A percentile compares a stretch with the other conserved stretches of the same genome.
phyloP scores from a whole-genome alignment of 1,139 yeast genomes.

The Meyerozyma smithsonii region DNA sequence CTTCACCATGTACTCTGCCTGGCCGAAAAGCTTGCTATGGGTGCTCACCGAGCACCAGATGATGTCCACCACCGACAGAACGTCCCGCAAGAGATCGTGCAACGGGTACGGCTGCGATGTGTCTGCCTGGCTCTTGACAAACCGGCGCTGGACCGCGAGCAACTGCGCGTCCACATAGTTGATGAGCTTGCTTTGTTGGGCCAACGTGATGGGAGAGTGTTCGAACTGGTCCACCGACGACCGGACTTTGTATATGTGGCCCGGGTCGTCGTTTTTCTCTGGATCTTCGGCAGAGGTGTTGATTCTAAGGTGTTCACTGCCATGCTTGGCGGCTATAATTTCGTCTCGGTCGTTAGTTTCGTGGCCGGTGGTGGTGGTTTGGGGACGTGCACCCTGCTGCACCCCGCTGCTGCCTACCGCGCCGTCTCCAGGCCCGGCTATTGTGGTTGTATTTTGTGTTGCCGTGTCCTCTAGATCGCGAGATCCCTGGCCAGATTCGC shows the following conservation, averaged over 20 bases:
- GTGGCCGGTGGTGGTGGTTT: no score
- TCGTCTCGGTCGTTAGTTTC: no score
- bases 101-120: constrained; percentile 15
- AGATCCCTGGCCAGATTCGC: no score
- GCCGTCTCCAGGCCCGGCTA: no score
- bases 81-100: constrained; percentile 14
- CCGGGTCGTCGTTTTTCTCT: constrained; percentile 9
- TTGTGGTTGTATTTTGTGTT: no score
- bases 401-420: no score
- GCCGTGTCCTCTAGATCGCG: no score
- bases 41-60: constrained; percentile 18
- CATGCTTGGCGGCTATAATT: no score
- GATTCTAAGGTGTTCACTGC: not conserved
- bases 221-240: constrained; percentile 8
- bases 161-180: constrained; percentile 58
- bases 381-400: no score
- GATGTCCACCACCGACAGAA: constrained; percentile 12
- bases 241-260: constrained; percentile 6
- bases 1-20: constrained; percentile 53
- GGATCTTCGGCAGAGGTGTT: not conserved
- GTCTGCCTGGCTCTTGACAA: constrained; percentile 55
- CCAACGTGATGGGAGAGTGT: constrained; percentile 10
- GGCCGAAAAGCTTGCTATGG: constrained; percentile 42
- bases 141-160: constrained; percentile 55
- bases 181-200: constrained; percentile 59